A percentile compares a stretch with the other conserved stretches of the same genome.
These are phyloP conservation scores for Bipolaris victoriae DNA, from an alignment of 2,329 filamentous ascomycete species.

Conservation along the genomic window DNA sequence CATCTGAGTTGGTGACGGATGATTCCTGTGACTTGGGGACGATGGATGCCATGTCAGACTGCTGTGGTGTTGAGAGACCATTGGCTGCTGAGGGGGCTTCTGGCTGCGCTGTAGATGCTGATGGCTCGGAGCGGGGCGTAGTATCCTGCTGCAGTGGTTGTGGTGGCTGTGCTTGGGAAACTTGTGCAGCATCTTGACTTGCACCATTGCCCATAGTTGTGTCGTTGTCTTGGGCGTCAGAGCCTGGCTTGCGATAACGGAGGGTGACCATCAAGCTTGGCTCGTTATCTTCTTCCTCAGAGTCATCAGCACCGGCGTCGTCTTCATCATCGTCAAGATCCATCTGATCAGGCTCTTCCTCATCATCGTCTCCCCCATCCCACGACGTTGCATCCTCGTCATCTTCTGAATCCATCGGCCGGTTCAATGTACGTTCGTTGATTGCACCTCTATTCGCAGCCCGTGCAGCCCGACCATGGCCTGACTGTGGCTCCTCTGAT, in stretches of 20 bases:
- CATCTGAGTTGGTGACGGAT: slow-evolving; percentile 4
- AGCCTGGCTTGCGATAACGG: slow-evolving; percentile 34
- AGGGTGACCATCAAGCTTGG: slow-evolving; percentile 77
- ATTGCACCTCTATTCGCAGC: slow-evolving; percentile 27
- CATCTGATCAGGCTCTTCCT: slow-evolving; percentile 72
- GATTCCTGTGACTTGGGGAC: slow-evolving; percentile 4
- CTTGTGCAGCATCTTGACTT: neutral
- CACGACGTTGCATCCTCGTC: slow-evolving; percentile 69
- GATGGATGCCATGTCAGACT: slow-evolving; percentile 3
- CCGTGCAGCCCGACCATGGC: slow-evolving; percentile 54
- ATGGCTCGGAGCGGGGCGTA: slow-evolving; percentile 2
- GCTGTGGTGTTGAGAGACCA: slow-evolving; percentile 9
- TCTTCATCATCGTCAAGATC: slow-evolving; percentile 66
- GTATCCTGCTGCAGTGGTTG: slow-evolving; percentile 10
- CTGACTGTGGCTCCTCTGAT: slow-evolving; percentile 53
- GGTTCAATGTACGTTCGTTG: slow-evolving; percentile 32
- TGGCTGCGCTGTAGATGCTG: neutral
- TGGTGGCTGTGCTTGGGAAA: neutral
- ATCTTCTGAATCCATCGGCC: slow-evolving; percentile 64
- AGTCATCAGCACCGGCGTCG: slow-evolving; percentile 30
- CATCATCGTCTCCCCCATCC: slow-evolving; percentile 77
- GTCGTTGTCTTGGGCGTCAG: slow-evolving; percentile 9
- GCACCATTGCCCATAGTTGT: slow-evolving; percentile 3
- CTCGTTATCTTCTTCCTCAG: slow-evolving; percentile 43
- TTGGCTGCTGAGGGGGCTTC: slow-evolving; percentile 5